A percentile compares a stretch with the other conserved stretches of the same genome.
Evolutionary conservation across 768 basidiomycete genomes (phyloP).

Genomic region (Pulveroboletus sp.): DNA sequence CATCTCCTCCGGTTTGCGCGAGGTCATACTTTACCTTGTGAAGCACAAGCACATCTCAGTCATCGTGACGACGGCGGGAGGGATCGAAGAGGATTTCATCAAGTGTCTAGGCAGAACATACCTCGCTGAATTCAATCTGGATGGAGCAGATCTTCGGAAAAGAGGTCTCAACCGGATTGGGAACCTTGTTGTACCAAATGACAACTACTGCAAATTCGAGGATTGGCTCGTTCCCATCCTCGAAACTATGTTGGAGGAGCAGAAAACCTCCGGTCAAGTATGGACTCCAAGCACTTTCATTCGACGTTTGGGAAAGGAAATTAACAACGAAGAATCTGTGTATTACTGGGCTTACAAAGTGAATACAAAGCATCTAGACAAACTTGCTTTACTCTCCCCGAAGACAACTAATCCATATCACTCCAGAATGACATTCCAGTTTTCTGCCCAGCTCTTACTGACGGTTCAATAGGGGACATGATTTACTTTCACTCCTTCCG

Average conservation of each 20-base stretch:
- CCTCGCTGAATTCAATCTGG: slow-evolving; percentile 86
- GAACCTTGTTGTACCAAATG: slow-evolving; percentile 93
- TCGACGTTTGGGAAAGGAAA: slow-evolving; percentile 90
- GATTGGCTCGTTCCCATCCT: slow-evolving; percentile 98
- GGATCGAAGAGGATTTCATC: slow-evolving; percentile 98
- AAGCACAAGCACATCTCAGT: slow-evolving; percentile 87
- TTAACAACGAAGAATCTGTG: slow-evolving; percentile 93
- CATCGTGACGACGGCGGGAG: slow-evolving; percentile 95
- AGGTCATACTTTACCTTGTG: slow-evolving; percentile 86
- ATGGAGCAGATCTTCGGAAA: slow-evolving; percentile 81
- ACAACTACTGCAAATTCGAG: slow-evolving; percentile 99
- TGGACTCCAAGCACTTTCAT: slow-evolving; percentile 98
- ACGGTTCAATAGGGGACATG: slow-evolving; percentile 98
- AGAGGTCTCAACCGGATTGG: slow-evolving; percentile 97
- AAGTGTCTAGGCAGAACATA: slow-evolving; percentile 98
- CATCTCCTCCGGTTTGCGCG: slow-evolving; percentile 94
- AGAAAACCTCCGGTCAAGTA: slow-evolving; percentile 58
- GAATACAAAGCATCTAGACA: slow-evolving; percentile 32
- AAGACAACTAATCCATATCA: slow-evolving; percentile 23
- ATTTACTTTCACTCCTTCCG: slow-evolving; percentile 98
- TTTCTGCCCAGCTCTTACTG: slow-evolving; percentile 96
- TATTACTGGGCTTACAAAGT: slow-evolving; percentile 99
- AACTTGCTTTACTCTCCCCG: slow-evolving; percentile 9
- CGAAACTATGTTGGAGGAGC: slow-evolving; percentile 85
- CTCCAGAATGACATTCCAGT: slow-evolving; percentile 94